phyloP scores from a whole-genome alignment of 1,284 basidiomycete species.

The Singerocomus rubriflavus region DNA sequence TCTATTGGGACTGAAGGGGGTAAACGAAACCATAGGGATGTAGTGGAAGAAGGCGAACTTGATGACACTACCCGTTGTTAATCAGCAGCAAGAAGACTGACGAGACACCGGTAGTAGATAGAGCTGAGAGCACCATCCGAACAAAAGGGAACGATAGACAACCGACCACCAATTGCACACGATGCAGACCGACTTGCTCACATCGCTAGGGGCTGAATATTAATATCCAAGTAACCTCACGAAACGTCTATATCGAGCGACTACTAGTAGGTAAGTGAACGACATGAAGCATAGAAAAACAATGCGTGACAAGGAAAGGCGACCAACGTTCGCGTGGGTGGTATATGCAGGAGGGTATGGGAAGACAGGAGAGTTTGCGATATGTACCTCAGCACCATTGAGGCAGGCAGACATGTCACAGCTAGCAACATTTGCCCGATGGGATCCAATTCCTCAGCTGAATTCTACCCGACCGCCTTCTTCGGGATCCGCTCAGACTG shows the following conservation, averaged over 20 bases:
- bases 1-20: not conserved
- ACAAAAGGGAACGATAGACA: no score
- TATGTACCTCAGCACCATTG: slow-evolving; percentile 18
- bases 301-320: slow-evolving; percentile 9
- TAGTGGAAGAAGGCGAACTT: no score
- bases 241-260: slow-evolving; percentile 20
- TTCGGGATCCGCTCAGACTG: slow-evolving; percentile 62
- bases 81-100: no score
- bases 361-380: slow-evolving; percentile 1
- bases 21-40: not conserved
- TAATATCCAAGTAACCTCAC: slow-evolving; percentile 6
- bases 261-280: slow-evolving; percentile 21
- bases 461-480: slow-evolving; percentile 55
- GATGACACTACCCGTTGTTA: no score
- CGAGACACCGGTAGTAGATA: no score
- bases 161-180: no score
- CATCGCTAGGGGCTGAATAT: not conserved
- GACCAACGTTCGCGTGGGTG: slow-evolving; percentile 10
- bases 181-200: no score
- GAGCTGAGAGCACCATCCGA: no score
- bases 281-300: slow-evolving; percentile 10
- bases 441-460: slow-evolving; percentile 59
- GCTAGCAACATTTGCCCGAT: slow-evolving; percentile 52
- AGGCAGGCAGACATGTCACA: slow-evolving; percentile 1
- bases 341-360: slow-evolving; percentile 27